These are phyloP conservation scores for Aphanomyces cochlioides DNA, from an alignment of 352 stramenopile species.

Conservation along the genomic window DNA sequence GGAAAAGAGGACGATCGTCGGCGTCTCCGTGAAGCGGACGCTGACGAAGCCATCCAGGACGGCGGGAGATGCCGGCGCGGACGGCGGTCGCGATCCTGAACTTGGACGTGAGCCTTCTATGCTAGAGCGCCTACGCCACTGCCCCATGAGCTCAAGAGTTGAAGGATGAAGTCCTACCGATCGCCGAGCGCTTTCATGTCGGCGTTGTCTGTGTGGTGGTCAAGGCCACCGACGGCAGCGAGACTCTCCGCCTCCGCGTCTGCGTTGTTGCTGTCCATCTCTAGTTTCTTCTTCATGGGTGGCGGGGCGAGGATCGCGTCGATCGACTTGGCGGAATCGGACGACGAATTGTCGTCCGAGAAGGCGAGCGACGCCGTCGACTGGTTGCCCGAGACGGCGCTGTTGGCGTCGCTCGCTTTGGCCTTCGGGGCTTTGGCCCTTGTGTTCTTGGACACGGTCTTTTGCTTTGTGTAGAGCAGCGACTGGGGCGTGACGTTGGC, in stretches of 20 bases:
- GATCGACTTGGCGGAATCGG: background rate
- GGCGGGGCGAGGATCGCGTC: slow-evolving; percentile 13
- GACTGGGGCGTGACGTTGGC: slow-evolving; percentile 74
- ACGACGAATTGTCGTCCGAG: background rate
- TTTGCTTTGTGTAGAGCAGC: slow-evolving; percentile 66
- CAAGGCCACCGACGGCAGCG: background rate
- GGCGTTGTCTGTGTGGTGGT: too few species aligned
- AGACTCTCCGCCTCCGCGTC: slow-evolving; percentile 24
- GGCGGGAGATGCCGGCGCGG: background rate
- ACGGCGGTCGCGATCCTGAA: too few species aligned
- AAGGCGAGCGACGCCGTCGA: slow-evolving; percentile 49
- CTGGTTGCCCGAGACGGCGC: slow-evolving; percentile 1
- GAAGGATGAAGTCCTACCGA: too few species aligned
- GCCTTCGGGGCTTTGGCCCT: slow-evolving; percentile 37
- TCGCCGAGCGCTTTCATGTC: too few species aligned
- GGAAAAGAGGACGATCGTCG: slow-evolving; percentile 61
- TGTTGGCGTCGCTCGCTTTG: slow-evolving; percentile 48
- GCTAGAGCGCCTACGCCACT: background rate
- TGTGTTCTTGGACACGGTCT: slow-evolving; percentile 42
- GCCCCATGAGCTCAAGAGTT: background rate
- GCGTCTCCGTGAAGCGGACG: slow-evolving; percentile 53
- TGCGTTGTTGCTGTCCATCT: background rate
- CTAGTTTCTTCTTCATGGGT: background rate
- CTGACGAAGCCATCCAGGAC: slow-evolving; percentile 36
- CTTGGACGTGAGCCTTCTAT: background rate